These are phyloP conservation scores for Balakata baccata DNA, from an alignment of 345 rosid species.

Conservation along the genomic window DNA sequence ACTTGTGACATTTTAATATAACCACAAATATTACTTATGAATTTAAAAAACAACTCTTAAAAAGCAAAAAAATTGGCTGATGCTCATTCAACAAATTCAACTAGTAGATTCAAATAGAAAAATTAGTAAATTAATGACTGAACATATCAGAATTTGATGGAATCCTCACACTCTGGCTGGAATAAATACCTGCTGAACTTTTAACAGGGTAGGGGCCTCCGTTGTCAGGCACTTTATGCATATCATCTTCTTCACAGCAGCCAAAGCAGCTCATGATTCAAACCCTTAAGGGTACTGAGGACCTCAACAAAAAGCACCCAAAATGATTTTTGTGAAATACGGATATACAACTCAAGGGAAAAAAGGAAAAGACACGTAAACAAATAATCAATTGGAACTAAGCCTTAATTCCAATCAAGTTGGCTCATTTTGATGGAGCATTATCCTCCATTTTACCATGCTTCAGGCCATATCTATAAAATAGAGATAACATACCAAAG, in stretches of 20 bases:
- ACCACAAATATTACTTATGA: too few species aligned
- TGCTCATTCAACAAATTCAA: not conserved
- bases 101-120: not conserved
- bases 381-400: not conserved
- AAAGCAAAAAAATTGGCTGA: not conserved
- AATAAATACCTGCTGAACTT: slow-evolving; percentile 53
- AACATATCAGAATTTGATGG: not conserved
- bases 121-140: not conserved
- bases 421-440: not conserved
- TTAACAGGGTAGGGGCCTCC: slow-evolving; percentile 57
- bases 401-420: not conserved
- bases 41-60: not conserved
- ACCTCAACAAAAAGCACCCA: slow-evolving; percentile 1
- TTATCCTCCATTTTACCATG: not conserved
- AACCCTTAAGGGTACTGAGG: slow-evolving; percentile 16
- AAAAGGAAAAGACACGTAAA: not conserved
- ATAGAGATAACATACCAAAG: not conserved
- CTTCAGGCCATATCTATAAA: not conserved
- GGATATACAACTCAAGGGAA: not conserved
- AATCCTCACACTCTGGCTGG: not conserved
- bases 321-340: not conserved
- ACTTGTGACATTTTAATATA: not conserved
- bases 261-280: slow-evolving; percentile 77
- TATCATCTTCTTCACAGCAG: slow-evolving; percentile 75
- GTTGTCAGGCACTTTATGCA: slow-evolving; percentile 59